phyloP scores from a whole-genome alignment of 1,284 basidiomycete genomes.

The Schizophyllum amplum region DNA sequence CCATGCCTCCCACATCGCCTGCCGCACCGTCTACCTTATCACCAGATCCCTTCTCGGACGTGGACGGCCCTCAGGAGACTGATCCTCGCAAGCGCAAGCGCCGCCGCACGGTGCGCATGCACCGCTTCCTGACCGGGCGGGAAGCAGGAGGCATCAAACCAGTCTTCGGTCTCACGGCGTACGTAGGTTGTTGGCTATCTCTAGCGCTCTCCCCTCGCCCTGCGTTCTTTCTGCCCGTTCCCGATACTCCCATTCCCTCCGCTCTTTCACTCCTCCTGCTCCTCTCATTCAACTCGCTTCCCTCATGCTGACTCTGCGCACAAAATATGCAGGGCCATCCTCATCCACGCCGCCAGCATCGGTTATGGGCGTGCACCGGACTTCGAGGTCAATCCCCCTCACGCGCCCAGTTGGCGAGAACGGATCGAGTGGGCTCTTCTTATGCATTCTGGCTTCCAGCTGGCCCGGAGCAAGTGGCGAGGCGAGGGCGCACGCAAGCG shows the following conservation, averaged over 20 bases:
- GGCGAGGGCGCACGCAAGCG: too few relatives aligned
- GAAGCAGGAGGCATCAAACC: slow-evolving; percentile 78
- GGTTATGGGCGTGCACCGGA: slow-evolving; percentile 58
- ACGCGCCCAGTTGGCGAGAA: slow-evolving; percentile 42
- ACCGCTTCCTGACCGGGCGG: slow-evolving; percentile 74
- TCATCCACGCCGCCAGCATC: slow-evolving; percentile 58
- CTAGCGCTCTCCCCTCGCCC: background rate
- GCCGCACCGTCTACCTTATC: background rate
- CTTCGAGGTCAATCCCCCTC: slow-evolving; percentile 53
- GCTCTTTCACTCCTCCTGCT: too few relatives aligned
- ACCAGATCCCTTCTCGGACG: background rate
- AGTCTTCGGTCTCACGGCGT: slow-evolving; percentile 79
- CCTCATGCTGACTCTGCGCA: background rate
- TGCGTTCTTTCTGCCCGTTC: slow-evolving; percentile 1
- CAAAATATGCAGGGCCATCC: slow-evolving; percentile 41
- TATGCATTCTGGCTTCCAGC: slow-evolving; percentile 34
- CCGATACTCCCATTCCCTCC: too few relatives aligned
- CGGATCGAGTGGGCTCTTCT: slow-evolving; percentile 56
- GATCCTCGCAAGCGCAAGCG: slow-evolving; percentile 13
- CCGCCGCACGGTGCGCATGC: slow-evolving; percentile 36
- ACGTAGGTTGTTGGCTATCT: too few relatives aligned
- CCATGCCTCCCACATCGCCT: background rate
- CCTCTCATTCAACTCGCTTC: too few relatives aligned
- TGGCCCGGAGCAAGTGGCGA: slow-evolving; percentile 30
- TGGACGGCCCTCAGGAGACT: background rate